Base-by-base conservation (phyloP, 495 filamentous ascomycete genomes). In the Neurospora sublineolata region DNA sequence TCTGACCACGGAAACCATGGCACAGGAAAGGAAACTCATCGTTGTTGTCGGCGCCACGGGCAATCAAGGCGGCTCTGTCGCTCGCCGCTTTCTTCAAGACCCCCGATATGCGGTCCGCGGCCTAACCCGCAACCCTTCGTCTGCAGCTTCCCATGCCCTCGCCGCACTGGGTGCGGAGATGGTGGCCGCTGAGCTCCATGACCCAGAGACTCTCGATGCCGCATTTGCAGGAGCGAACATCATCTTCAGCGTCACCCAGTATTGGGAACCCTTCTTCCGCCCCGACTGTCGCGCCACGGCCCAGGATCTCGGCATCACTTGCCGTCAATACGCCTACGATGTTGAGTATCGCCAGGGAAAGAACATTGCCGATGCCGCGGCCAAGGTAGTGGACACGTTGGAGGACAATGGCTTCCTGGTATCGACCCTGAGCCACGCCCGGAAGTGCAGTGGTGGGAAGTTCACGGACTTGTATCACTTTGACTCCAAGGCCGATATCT, bases 351-450 rank as follows among this genome's bases (percentile, higher is more conserved):
- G 72, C n/a, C 84, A 88, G 42, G 85, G 85, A 4, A 84, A 82
- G 72, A 88, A 86, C 70, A 83, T 87, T 11, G 84, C 82, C 8
- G 81, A 87, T 64, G 86, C 84, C 0, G 87, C 87, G 5, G 86
- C 87, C 12, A 76, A 71, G 3, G 77, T 73, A 0, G 77, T 83
- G 1, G 79, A 79, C 23, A 82, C 80, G 3, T 82, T 87, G 14
- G 81, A 86, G 38, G 79, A 83, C 14, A 81, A 80, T 16, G 79
- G 78, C 4, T 82, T 88, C 71, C 71, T 87, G 8, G 80, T 81
- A 10, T 84, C 82, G 42, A 82, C 80, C 3, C 76, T 87, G 41
- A 78, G 80, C 68, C 76, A 81, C 42, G 77, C 79, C 3, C 70
- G 71, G 10, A 82, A 82, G 73, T 78, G 76, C 75, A 81, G 76